phyloP scores from a whole-genome alignment of 2,329 filamentous ascomycete genomes.

The Anthostomella pinea region DNA sequence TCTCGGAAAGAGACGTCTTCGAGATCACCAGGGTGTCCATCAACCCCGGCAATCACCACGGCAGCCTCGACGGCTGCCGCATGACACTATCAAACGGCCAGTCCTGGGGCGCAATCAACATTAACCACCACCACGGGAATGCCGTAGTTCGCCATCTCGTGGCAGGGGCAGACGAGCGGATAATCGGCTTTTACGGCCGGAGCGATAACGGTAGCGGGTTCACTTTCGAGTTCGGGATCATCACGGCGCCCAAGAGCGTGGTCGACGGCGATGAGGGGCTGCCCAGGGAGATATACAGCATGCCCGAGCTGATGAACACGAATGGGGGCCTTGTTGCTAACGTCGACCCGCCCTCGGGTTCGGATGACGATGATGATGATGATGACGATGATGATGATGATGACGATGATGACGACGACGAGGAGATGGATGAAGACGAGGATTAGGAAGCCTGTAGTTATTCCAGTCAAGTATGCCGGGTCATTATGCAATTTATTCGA shows the following conservation, averaged over 20 bases:
- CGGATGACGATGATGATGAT: background rate
- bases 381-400: background rate
- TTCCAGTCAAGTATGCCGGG: no score
- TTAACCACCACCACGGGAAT: conserved; percentile 10
- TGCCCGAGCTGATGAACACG: conserved; percentile 35
- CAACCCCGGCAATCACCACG: conserved; percentile 2
- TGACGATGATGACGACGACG: background rate
- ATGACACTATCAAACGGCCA: conserved; percentile 22
- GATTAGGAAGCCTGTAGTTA: no score
- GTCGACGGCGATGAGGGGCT: conserved; percentile 27
- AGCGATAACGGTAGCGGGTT: conserved; percentile 29
- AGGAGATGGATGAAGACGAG: background rate
- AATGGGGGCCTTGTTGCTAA: conserved; percentile 4
- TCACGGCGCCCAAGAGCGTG: conserved; percentile 40
- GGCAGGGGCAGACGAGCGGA: conserved; percentile 34
- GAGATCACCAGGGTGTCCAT: conserved; percentile 33
- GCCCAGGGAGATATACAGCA: conserved; percentile 39
- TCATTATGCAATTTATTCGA: no score
- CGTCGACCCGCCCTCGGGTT: no score
- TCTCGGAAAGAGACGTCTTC: conserved; percentile 20
- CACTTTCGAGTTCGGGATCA: conserved; percentile 43
- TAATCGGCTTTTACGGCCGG: conserved; percentile 46
- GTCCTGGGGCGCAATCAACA: conserved; percentile 12
- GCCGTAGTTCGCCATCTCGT: conserved; percentile 25
- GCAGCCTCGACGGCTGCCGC: conserved; percentile 20